phyloP scores from a whole-genome alignment of 2,329 filamentous ascomycete genomes.

The Apiospora phragmitis region DNA sequence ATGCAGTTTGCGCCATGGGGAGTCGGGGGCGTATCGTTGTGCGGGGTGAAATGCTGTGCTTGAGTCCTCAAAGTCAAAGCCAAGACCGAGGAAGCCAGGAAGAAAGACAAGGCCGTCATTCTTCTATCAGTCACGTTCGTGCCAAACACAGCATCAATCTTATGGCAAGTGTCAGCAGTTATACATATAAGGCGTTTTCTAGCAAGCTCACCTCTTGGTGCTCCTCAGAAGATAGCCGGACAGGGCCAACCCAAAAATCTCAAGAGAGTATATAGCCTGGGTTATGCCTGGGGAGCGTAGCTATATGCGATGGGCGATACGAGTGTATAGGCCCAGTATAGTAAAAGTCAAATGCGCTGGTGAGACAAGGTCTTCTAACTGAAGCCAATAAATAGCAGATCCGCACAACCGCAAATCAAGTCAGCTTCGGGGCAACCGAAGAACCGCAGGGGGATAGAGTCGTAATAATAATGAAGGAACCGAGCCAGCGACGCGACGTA shows the following conservation, averaged over 20 bases:
- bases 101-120: neutral
- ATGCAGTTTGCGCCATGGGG: conserved; percentile 24
- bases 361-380: neutral
- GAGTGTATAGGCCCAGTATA: neutral
- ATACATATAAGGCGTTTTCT: neutral
- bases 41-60: conserved; percentile 5
- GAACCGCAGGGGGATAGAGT: neutral
- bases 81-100: neutral
- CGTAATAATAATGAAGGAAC: neutral
- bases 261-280: neutral
- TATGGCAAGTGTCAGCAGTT: neutral
- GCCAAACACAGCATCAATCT: neutral
- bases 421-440: neutral
- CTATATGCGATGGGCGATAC: neutral
- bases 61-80: neutral
- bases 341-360: neutral
- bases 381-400: neutral
- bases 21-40: neutral
- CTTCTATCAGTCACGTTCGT: neutral
- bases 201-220: neutral
- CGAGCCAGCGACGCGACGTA: neutral
- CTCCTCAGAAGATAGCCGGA: neutral
- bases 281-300: neutral
- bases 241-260: neutral
- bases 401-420: neutral